These are phyloP conservation scores for Candida sp. DNA, from an alignment of 1,139 yeast species.

Conservation along the genomic window DNA sequence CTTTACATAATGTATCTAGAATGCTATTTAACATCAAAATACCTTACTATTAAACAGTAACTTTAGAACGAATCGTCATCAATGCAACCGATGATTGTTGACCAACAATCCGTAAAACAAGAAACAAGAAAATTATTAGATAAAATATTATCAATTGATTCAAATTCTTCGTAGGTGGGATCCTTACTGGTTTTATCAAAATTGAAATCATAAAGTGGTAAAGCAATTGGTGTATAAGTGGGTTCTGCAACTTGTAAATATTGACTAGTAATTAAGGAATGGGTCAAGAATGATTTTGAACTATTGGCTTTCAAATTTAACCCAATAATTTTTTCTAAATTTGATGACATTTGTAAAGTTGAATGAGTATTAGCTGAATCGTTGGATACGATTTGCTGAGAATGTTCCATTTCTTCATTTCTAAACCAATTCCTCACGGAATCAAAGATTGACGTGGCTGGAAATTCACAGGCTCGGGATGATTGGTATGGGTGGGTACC, in stretches of 20 bases:
- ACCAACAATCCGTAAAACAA: conserved; percentile 1
- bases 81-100: neutral
- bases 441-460: conserved; percentile 4
- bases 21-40: conserved; percentile 5
- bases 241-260: neutral
- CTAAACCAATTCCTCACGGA: conserved; percentile 9
- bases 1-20: neutral
- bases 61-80: conserved; percentile 13
- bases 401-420: neutral
- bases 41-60: conserved; percentile 5
- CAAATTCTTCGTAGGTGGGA: conserved; percentile 2
- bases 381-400: neutral
- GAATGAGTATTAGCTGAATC: neutral
- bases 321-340: neutral
- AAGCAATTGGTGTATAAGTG: conserved; percentile 3
- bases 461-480: conserved; percentile 9
- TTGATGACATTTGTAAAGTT: conserved; percentile 3
- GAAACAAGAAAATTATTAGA: conserved; percentile 5
- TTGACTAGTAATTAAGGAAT: neutral
- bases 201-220: conserved; percentile 2
- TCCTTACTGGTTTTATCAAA: conserved; percentile 1
- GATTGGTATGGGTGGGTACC: conserved; percentile 42
- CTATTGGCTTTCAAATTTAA: conserved; percentile 13
- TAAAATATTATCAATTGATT: neutral
- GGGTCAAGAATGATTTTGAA: conserved; percentile 18